Base-by-base conservation (phyloP, 208 protist species). In the Dictyostelium gargantuum region DNA sequence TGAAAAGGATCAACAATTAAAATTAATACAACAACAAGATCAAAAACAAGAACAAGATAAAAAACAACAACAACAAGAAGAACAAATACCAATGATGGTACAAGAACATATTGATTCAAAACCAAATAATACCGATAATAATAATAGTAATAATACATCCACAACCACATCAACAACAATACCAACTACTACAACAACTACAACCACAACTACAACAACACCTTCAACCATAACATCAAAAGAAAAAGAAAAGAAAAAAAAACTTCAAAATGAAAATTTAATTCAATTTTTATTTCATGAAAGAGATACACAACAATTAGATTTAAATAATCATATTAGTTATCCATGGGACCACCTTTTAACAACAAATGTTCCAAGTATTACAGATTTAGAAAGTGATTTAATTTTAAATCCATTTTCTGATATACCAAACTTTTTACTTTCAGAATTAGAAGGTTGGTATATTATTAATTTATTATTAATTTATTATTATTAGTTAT, bases 321-420 rank as follows among this genome's bases (percentile, higher is more conserved):
- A 44, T 17, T n/a, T 9, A n/a, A 75, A 44, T 11, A n/a, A 35
- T 21, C 29, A n/a, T 35, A 75, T 48, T 13, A 17, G 26, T 15
- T 32, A 66, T 66, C 58, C 32, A 15, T 85, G 80, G 80, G 80
- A 85, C 48, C 11, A 35, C 19, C 6, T 85, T 3, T 48, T 85
- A 46, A 38, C 38, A n/a, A 29, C 61, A 13, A 48, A n/a, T 13
- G 17, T 72, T 26, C 6, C 17, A 35, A 75, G 4, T 35, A 44
- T 42, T 6, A 32, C 17, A 26, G 80, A 85, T 32, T 73, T 85
- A 35, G 10, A 76, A 26, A 76, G 56, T 76, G 81, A 86, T 77
- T 23, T 86, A 74, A 46, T 86, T 44, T 63, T 86, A 9, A 86
- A 86, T 73, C 81, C 81, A 66, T 86, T 58, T 48, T 58, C 46